Evolutionary conservation across 441 rosid genomes (phyloP).

Genomic region (Adansonia grandidieri): DNA sequence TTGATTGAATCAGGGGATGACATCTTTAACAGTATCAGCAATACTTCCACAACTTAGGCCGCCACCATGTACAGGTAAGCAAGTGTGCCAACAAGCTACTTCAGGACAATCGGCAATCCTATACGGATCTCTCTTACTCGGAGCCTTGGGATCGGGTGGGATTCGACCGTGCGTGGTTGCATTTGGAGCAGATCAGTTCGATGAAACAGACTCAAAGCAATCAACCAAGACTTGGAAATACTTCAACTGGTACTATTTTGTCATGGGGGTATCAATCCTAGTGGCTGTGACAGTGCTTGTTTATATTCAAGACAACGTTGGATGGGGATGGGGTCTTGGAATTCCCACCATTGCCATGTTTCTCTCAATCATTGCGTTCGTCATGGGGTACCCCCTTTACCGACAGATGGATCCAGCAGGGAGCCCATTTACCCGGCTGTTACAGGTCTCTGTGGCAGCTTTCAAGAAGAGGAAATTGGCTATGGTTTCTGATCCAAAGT

Average conservation of each 20-base stretch:
- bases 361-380: conserved; percentile 59
- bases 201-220: conserved; percentile 78
- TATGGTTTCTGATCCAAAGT: conserved; percentile 48
- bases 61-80: conserved; percentile 63
- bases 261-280: conserved; percentile 78
- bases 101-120: conserved; percentile 64
- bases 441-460: conserved; percentile 73
- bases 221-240: conserved; percentile 75
- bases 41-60: conserved; percentile 56
- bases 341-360: conserved; percentile 83
- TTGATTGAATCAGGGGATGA: conserved; percentile 67
- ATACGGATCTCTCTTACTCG: conserved; percentile 64
- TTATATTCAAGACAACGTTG: conserved; percentile 82
- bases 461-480: conserved; percentile 65
- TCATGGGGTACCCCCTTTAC: conserved; percentile 69
- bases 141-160: conserved; percentile 92
- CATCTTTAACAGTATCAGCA: conserved; percentile 54
- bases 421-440: conserved; percentile 85
- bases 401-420: conserved; percentile 77
- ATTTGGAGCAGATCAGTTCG: conserved; percentile 98
- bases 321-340: conserved; percentile 94
- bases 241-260: conserved; percentile 93
- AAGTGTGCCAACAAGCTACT: conserved; percentile 66
- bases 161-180: conserved; percentile 95
- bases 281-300: conserved; percentile 81